These are phyloP conservation scores for Colletotrichum sp. DNA, from an alignment of 2,329 filamentous ascomycete species.

Conservation along the genomic window DNA sequence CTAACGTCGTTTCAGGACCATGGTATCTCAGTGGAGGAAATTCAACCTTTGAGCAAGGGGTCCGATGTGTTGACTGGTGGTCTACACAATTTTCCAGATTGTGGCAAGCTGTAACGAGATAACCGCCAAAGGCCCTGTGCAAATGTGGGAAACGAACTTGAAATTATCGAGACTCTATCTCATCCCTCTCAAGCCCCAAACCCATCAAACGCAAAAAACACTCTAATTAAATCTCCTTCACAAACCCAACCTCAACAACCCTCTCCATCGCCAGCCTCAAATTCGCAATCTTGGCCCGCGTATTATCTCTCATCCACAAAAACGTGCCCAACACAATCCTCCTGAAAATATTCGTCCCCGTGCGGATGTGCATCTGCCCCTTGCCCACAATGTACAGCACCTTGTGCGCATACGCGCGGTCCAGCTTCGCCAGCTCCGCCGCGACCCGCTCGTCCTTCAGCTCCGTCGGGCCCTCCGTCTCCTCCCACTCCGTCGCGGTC, in stretches of 20 bases:
- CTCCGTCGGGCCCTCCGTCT: conserved; percentile 19
- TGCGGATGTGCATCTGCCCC: conserved; percentile 59
- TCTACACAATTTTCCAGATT: too few species aligned
- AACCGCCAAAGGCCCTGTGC: too few species aligned
- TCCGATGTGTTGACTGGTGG: too few species aligned
- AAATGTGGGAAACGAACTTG: neutral
- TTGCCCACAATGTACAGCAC: conserved; percentile 66
- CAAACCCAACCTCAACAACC: conserved; percentile 72
- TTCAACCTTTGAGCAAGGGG: too few species aligned
- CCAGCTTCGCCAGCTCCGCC: conserved; percentile 49
- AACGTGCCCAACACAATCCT: conserved; percentile 58
- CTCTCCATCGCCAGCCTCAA: conserved; percentile 63
- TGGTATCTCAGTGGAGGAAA: too few species aligned
- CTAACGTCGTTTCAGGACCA: too few species aligned
- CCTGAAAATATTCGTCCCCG: conserved; percentile 45
- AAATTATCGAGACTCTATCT: neutral
- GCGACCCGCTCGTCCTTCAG: conserved; percentile 28
- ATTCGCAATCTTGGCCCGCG: conserved; percentile 69
- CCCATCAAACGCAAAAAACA: neutral
- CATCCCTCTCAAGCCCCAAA: neutral
- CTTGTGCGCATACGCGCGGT: conserved; percentile 50
- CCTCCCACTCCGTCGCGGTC: neutral
- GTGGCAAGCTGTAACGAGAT: too few species aligned
- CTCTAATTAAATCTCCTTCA: conserved; percentile 62
- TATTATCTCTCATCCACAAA: conserved; percentile 70